phyloP scores from a whole-genome alignment of 2,329 filamentous ascomycete genomes.

The Cadophora sp. region DNA sequence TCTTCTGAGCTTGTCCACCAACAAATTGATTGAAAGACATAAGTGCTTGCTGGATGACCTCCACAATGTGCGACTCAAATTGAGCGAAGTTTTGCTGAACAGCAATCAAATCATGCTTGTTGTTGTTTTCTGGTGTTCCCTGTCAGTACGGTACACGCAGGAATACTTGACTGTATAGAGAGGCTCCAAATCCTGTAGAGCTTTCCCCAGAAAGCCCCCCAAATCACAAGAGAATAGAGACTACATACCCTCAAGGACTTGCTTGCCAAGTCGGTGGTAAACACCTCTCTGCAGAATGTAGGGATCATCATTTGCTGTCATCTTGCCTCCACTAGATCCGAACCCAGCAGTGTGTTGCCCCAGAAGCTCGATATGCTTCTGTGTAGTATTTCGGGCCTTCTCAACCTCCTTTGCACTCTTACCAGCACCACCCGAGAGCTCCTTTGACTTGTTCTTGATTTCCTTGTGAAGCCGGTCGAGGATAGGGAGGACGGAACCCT shows the following conservation, averaged over 20 bases:
- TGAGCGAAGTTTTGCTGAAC: slow-evolving; percentile 90
- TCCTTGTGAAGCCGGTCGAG: slow-evolving; percentile 92
- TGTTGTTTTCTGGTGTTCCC: slow-evolving; percentile 78
- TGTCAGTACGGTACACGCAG: background rate
- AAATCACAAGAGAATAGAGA: too few species aligned
- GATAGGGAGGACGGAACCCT: slow-evolving; percentile 83
- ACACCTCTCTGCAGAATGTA: slow-evolving; percentile 87
- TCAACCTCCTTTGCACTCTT: slow-evolving; percentile 92
- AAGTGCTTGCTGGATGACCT: slow-evolving; percentile 82
- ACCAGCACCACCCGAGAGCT: slow-evolving; percentile 78
- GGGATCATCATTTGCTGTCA: slow-evolving; percentile 79
- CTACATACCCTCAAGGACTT: slow-evolving; percentile 71
- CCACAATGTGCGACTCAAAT: slow-evolving; percentile 87
- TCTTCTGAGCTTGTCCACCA: slow-evolving; percentile 81
- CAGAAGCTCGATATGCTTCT: slow-evolving; percentile 95
- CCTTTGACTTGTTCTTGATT: slow-evolving; percentile 96
- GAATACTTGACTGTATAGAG: too few species aligned
- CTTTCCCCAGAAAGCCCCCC: too few species aligned
- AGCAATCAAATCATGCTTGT: slow-evolving; percentile 85
- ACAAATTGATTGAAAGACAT: slow-evolving; percentile 83
- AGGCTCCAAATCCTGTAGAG: too few species aligned
- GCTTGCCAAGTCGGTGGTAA: slow-evolving; percentile 83
- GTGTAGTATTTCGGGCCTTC: slow-evolving; percentile 82
- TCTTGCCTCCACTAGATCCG: slow-evolving; percentile 75
- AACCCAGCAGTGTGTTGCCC: slow-evolving; percentile 84